Evolutionary conservation across 2,329 filamentous ascomycete genomes (phyloP).

Genomic region (Sporothrix humicola): DNA sequence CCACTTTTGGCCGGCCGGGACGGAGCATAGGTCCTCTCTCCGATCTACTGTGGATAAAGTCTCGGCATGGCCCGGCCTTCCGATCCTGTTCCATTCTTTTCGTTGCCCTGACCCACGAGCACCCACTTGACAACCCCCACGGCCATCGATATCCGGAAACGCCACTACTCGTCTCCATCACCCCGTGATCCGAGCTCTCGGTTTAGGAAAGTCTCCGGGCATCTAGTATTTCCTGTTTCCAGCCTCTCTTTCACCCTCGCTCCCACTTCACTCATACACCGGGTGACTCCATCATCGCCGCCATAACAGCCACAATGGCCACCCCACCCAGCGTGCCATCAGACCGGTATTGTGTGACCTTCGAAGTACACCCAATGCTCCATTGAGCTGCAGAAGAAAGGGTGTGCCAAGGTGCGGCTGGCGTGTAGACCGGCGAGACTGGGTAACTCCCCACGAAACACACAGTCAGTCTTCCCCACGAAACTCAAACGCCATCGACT

Average conservation of each 20-base stretch:
- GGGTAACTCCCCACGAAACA: background rate
- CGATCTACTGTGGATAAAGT: background rate
- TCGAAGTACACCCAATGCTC: background rate
- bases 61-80: conserved; percentile 2
- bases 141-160: background rate
- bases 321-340: background rate
- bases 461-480: background rate
- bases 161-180: background rate
- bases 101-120: background rate
- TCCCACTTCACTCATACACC: background rate
- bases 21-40: background rate
- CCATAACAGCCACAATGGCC: background rate
- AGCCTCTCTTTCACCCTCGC: background rate
- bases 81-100: background rate
- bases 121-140: conserved; percentile 8
- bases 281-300: background rate
- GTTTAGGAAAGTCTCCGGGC: background rate
- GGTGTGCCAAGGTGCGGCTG: conserved; percentile 23
- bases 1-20: conserved; percentile 3
- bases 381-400: background rate
- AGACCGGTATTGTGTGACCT: background rate
- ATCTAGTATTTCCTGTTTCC: background rate
- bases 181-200: conserved; percentile 10
- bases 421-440: background rate
- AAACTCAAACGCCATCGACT: conserved; percentile 11